Percentiles rank a stretch among this genome's conserved stretches.
These are phyloP conservation scores for Stemphylium vesicarium DNA, from an alignment of 2,329 filamentous ascomycete genomes.

Conservation along the genomic window DNA sequence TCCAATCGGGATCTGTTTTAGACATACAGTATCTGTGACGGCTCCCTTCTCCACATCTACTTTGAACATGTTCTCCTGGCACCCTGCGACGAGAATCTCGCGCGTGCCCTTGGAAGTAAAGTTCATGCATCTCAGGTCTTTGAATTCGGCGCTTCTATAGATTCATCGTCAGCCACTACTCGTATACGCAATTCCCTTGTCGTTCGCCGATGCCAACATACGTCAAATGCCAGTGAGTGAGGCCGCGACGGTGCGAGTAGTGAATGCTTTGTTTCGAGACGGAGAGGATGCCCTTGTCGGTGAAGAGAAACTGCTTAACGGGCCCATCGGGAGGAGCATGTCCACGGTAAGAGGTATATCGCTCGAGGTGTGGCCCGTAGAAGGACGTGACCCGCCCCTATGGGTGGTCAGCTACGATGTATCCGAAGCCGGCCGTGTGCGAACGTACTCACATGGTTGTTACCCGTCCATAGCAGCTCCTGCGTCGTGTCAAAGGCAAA, in stretches of 20 bases:
- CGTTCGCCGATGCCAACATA: constrained; percentile 52
- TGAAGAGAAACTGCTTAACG: constrained; percentile 87
- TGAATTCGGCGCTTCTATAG: constrained; percentile 74
- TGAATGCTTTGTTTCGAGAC: constrained; percentile 84
- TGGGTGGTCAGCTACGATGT: constrained; percentile 14
- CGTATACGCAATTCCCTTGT: not conserved
- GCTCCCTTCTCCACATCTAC: constrained; percentile 66
- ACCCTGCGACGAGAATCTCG: constrained; percentile 85
- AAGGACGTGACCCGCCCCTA: constrained; percentile 91
- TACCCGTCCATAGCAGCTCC: constrained; percentile 92
- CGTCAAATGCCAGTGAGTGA: constrained; percentile 87
- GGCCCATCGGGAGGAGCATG: constrained; percentile 75
- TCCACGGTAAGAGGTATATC: constrained; percentile 88
- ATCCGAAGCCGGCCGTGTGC: not conserved
- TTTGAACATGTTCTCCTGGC: constrained; percentile 84
- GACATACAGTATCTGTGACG: constrained; percentile 50
- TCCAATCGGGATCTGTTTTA: not conserved
- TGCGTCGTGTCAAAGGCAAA: constrained; percentile 88
- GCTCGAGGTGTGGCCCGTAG: constrained; percentile 81
- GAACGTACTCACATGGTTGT: constrained; percentile 74
- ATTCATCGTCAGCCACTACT: constrained; percentile 24
- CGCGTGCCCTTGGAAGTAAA: constrained; percentile 85
- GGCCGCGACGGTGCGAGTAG: constrained; percentile 81
- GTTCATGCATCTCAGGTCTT: constrained; percentile 90
- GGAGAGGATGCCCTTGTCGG: constrained; percentile 88